Conservation (phyloP, 129 eudicot genomes). For the Artemisia annua region DNA sequence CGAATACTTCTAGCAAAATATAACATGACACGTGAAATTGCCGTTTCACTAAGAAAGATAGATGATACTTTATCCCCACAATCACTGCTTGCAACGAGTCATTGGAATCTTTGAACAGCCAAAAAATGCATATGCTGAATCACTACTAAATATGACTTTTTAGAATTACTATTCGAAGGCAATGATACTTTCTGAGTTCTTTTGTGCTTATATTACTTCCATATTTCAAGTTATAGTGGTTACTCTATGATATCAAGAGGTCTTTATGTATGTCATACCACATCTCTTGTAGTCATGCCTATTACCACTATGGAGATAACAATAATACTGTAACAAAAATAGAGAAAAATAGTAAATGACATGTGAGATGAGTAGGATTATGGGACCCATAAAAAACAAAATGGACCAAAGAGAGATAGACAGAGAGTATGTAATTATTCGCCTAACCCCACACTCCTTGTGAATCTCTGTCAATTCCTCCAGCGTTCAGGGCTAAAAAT, state of each 20-base stretch:
- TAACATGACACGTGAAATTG: background rate
- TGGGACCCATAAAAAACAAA: slow-evolving; percentile 25
- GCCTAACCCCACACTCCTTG: slow-evolving; percentile 26
- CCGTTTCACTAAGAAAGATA: background rate
- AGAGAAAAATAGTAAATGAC: background rate
- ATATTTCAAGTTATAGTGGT: too few species aligned
- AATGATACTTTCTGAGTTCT: too few species aligned
- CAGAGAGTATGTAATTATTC: slow-evolving; percentile 28
- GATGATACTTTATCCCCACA: slow-evolving; percentile 11
- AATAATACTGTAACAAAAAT: background rate
- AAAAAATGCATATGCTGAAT: too few species aligned
- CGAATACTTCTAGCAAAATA: too few species aligned
- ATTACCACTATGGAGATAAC: too few species aligned
- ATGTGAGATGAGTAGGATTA: slow-evolving; percentile 6
- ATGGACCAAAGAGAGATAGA: slow-evolving; percentile 37
- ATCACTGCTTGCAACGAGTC: background rate
- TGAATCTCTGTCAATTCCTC: slow-evolving; percentile 32
- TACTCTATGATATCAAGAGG: too few species aligned
- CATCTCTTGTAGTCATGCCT: too few species aligned
- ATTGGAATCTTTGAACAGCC: slow-evolving; percentile 16
- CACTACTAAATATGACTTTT: too few species aligned
- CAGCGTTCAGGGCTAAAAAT: background rate
- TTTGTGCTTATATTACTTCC: too few species aligned
- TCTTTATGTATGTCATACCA: too few species aligned
- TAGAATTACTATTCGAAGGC: too few species aligned